A percentile compares a stretch with the other conserved stretches of the same genome.
These are phyloP conservation scores for Wickerhamiella kurtzmanii DNA, from an alignment of 805 yeast genomes.

Conservation along the genomic window DNA sequence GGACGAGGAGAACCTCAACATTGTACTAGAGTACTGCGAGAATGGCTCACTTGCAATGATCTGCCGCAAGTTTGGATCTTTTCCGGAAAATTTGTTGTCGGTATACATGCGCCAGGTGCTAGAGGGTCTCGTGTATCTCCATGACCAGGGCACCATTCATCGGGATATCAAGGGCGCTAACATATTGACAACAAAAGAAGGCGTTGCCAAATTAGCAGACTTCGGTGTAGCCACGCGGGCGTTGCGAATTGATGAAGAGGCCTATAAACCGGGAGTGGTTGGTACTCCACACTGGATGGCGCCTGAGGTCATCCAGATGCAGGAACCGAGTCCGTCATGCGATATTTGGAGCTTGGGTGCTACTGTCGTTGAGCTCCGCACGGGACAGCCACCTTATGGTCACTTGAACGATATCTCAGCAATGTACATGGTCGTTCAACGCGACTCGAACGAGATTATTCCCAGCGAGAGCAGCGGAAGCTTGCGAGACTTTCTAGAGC, in stretches of 20 bases:
- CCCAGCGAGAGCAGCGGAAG: conserved; percentile 36
- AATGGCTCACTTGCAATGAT: conserved; percentile 52
- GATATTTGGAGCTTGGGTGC: conserved; percentile 85
- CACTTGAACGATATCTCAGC: conserved; percentile 66
- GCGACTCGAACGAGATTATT: conserved; percentile 42
- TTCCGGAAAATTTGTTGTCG: conserved; percentile 42
- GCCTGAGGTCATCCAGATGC: conserved; percentile 78
- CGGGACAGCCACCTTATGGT: conserved; percentile 80
- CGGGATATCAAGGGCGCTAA: conserved; percentile 70
- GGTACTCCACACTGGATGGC: conserved; percentile 99
- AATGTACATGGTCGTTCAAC: conserved; percentile 69
- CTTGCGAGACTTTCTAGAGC: conserved; percentile 43
- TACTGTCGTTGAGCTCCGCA: conserved; percentile 74
- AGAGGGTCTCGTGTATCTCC: conserved; percentile 49
- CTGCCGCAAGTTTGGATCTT: conserved; percentile 37
- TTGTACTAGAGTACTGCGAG: conserved; percentile 48
- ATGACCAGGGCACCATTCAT: conserved; percentile 62
- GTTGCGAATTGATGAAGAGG: conserved; percentile 12
- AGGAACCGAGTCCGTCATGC: conserved; percentile 63
- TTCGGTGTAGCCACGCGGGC: conserved; percentile 59
- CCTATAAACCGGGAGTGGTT: conserved; percentile 27
- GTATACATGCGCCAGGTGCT: conserved; percentile 41
- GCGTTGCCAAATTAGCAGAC: conserved; percentile 60
- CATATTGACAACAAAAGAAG: conserved; percentile 44
- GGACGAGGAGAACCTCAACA: conserved; percentile 37